Percentiles rank a stretch among this genome's conserved stretches.
These are phyloP conservation scores for Rhododendron mucronatum DNA, from an alignment of 148 eudicot species.

Conservation along the genomic window DNA sequence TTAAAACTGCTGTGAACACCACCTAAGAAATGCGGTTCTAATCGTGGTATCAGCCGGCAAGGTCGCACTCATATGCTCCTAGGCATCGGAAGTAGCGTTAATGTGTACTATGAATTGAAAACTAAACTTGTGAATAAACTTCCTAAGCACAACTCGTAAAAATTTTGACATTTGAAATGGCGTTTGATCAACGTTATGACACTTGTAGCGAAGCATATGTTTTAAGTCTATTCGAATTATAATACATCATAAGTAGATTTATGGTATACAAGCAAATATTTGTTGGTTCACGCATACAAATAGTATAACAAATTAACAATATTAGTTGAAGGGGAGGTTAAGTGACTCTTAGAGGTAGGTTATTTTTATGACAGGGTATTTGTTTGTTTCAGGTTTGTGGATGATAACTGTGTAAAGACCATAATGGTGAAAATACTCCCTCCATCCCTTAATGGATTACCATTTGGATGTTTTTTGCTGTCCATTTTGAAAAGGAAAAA, in stretches of 20 bases:
- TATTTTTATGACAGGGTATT: background rate
- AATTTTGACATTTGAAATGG: background rate
- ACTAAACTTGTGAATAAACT: background rate
- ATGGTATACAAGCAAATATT: background rate
- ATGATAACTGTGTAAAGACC: background rate
- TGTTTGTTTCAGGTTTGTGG: background rate
- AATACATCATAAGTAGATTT: background rate
- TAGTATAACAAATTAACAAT: background rate
- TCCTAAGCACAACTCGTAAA: background rate
- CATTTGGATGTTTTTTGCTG: background rate
- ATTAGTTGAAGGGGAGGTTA: background rate
- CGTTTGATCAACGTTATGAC: background rate
- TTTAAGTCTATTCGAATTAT: background rate
- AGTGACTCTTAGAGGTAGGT: too few relatives aligned
- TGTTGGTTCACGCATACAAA: background rate
- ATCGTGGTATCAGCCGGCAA: background rate
- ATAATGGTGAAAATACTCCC: background rate
- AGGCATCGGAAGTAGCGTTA: background rate
- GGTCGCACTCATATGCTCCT: background rate
- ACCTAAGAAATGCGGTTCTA: background rate
- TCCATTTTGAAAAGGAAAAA: background rate
- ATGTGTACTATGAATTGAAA: background rate
- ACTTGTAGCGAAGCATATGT: background rate
- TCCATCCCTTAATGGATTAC: background rate
- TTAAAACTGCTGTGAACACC: background rate